Conservation (phyloP, 1,139 yeast species). For the Blastobotrys persicus region DNA sequence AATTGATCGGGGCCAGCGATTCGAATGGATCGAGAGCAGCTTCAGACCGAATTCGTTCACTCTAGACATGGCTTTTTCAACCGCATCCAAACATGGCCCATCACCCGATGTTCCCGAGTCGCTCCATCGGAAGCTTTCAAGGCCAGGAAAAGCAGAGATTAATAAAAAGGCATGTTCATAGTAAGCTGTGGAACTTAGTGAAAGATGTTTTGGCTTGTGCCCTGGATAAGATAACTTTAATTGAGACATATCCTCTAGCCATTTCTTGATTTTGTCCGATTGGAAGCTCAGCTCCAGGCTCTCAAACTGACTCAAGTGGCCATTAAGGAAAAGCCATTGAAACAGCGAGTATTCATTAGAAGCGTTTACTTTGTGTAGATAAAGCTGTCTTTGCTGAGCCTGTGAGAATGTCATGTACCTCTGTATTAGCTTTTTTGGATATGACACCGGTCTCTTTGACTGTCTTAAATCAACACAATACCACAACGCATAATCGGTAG, state of each 20-base stretch:
- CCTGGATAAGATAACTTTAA: neutral
- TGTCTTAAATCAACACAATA: constrained; percentile 1
- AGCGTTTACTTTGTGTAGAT: neutral
- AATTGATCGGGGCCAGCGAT: neutral
- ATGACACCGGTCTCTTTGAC: neutral
- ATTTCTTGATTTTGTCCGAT: neutral
- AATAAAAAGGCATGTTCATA: neutral
- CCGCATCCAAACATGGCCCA: neutral
- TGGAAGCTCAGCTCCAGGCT: neutral
- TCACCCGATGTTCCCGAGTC: neutral
- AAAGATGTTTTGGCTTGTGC: neutral
- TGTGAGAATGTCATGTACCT: neutral
- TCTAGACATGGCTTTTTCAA: neutral
- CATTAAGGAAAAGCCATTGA: neutral
- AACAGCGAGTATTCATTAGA: neutral
- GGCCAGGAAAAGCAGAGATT: neutral
- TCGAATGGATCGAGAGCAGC: neutral
- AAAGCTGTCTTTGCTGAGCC: neutral
- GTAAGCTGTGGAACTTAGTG: neutral
- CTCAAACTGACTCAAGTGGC: constrained; percentile 1
- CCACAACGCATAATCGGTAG: constrained; percentile 4
- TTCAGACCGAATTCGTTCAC: neutral
- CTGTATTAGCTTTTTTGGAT: neutral
- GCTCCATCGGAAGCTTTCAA: neutral
- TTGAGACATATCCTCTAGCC: neutral